phyloP scores from a whole-genome alignment of 805 yeast species.

The Debaryomyces castellii region DNA sequence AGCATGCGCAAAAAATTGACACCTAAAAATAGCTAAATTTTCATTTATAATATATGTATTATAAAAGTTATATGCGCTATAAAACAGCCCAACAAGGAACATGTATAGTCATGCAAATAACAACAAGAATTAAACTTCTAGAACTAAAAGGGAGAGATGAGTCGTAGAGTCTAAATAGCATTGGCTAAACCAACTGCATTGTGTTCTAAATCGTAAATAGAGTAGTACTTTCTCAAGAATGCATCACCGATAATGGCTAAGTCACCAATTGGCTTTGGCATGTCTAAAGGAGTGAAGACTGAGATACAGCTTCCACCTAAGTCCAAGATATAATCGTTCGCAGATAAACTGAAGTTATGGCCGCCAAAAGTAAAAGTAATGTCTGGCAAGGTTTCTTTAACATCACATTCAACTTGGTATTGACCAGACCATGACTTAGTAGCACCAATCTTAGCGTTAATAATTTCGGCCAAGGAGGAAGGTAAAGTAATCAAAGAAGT shows the following conservation, averaged over 20 bases:
- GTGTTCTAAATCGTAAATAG: slow-evolving; percentile 86
- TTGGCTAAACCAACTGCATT: slow-evolving; percentile 93
- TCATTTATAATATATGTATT: neutral
- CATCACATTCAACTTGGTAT: slow-evolving; percentile 87
- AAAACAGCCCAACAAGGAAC: neutral
- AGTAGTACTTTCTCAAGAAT: slow-evolving; percentile 92
- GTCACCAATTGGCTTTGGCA: slow-evolving; percentile 97
- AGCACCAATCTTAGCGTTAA: slow-evolving; percentile 96
- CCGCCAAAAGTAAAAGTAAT: slow-evolving; percentile 89
- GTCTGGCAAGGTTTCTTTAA: slow-evolving; percentile 84
- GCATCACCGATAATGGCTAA: slow-evolving; percentile 96
- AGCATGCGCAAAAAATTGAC: neutral
- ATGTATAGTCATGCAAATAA: neutral
- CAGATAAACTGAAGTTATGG: slow-evolving; percentile 82
- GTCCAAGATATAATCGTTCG: slow-evolving; percentile 92
- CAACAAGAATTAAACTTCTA: neutral
- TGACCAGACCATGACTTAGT: slow-evolving; percentile 97
- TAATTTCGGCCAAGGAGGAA: slow-evolving; percentile 90
- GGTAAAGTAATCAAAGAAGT: slow-evolving; percentile 95
- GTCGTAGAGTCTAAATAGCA: slow-evolving; percentile 48
- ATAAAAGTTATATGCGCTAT: neutral
- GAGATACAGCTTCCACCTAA: slow-evolving; percentile 94
- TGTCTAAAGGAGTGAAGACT: slow-evolving; percentile 94
- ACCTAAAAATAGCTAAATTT: neutral
- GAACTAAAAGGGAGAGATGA: neutral